Evolutionary conservation across 495 filamentous ascomycete genomes (phyloP).

Genomic region (Usnea hakonensis): DNA sequence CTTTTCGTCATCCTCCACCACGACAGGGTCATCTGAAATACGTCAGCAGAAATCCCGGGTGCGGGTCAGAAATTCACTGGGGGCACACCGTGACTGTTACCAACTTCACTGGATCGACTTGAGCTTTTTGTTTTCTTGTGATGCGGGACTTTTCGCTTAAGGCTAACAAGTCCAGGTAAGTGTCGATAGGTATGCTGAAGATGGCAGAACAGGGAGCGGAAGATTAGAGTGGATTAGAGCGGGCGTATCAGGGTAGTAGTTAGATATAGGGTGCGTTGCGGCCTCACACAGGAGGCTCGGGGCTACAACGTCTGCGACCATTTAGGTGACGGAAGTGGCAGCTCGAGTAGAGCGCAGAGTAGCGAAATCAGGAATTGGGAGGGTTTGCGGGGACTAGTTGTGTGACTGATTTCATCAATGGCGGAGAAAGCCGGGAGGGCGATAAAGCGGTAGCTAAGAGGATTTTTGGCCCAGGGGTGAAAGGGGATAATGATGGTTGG

Average conservation of each 20-base stretch:
- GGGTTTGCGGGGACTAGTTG: slow-evolving; percentile 4
- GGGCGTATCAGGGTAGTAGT: too few species aligned
- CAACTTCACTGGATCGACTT: slow-evolving; percentile 4
- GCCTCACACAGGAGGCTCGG: neutral
- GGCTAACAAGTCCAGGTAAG: too few species aligned
- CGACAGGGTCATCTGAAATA: slow-evolving; percentile 10
- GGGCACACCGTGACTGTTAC: slow-evolving; percentile 8
- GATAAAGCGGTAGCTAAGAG: slow-evolving; percentile 3
- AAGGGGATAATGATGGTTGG: slow-evolving; percentile 1
- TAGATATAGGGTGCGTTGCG: neutral
- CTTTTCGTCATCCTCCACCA: slow-evolving; percentile 6
- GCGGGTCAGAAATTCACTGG: slow-evolving; percentile 5
- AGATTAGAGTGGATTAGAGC: too few species aligned
- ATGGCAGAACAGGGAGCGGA: too few species aligned
- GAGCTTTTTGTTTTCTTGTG: slow-evolving; percentile 1
- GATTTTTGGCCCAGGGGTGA: slow-evolving; percentile 7
- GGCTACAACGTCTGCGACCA: neutral
- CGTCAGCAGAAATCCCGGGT: neutral
- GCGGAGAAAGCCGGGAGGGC: slow-evolving; percentile 7
- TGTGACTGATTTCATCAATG: neutral
- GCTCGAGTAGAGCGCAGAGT: neutral
- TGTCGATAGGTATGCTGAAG: too few species aligned
- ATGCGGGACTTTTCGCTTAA: neutral
- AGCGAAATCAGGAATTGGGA: neutral
- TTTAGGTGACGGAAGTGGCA: neutral